Evolutionary conservation across 2,329 filamentous ascomycete genomes (phyloP).

Genomic region (Aciculosporium take): DNA sequence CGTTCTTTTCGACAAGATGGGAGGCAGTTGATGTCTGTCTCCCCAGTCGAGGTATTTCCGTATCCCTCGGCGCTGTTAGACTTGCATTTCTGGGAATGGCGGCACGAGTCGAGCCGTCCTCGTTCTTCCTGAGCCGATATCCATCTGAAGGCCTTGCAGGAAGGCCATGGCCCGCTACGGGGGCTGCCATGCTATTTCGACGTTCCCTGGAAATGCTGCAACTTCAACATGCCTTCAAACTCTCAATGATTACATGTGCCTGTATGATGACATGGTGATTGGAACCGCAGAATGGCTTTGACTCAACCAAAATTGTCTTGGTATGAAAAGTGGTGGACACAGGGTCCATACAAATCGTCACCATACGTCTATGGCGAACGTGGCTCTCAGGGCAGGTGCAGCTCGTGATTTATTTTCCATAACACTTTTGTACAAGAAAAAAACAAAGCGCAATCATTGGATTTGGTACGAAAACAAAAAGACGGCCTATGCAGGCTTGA

Average conservation of each 20-base stretch:
- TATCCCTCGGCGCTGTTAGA: slow-evolving; percentile 11
- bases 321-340: neutral
- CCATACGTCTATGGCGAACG: neutral
- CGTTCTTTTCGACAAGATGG: slow-evolving; percentile 10
- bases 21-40: slow-evolving; percentile 9
- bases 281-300: neutral
- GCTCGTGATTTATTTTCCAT: neutral
- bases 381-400: neutral
- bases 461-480: neutral
- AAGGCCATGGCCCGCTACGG: slow-evolving; percentile 25
- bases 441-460: neutral
- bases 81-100: slow-evolving; percentile 13
- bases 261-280: neutral
- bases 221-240: slow-evolving; percentile 9
- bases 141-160: slow-evolving; percentile 25
- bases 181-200: slow-evolving; percentile 29
- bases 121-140: slow-evolving; percentile 15
- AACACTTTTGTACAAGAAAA: neutral
- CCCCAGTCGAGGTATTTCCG: slow-evolving; percentile 8
- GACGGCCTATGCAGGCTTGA: neutral
- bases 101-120: slow-evolving; percentile 10
- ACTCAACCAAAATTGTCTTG: neutral
- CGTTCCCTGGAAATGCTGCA: slow-evolving; percentile 10
- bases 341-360: neutral
- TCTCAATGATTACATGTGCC: neutral